Evolutionary conservation across 208 protist species (phyloP), one percentile per base, ranked within the genome.

Genomic region (Phytomonas francai): DNA sequence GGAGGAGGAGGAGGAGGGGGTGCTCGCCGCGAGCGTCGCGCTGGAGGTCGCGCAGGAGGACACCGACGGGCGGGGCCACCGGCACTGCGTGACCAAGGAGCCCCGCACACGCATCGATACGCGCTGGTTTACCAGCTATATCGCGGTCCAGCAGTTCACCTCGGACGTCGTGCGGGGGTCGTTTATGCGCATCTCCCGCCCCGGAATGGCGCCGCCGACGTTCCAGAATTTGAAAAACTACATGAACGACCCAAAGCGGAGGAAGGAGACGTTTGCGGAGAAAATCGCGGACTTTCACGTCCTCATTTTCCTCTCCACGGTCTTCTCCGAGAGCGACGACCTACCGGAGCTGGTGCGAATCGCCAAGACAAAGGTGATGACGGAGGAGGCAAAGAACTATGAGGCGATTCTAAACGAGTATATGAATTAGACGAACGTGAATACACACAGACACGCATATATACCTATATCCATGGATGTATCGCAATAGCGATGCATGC

Each of bases 241-340:
- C 79, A 71, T 95, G 63, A 64, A 85, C 27, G 85, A 93, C 63
- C 81, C 88, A 31, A 94, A 93, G 77, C 79, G 93, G 22, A 70
- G 77, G 32, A 32, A 34, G 12, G 66, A 74, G 59, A 63, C 78
- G 12, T 89, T 96, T 78, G 65, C 81, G 6, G 78, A 95, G 74
- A 90, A 88, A 57, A 72, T 96, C 30, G 80, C 85, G 0, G 93
- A 97, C 74, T 97, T 96, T 69, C 93, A 97, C 62, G 83, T 97
- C n/a, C 76, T 97, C 34, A 58, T 97, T 19, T 97, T 91, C 60
- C 77, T 97, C 27, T 78, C 85, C 3, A 81, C 85, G 62, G 45
- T 85, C 25, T 87, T 94, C 42, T 76, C 80, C 4, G 67, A 78
- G 6, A 69, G 76, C 28, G 70, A 88, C 51, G 89, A 95, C 63